Conservation (phyloP, 2,329 filamentous ascomycete species). For the Ciborinia camelliae region DNA sequence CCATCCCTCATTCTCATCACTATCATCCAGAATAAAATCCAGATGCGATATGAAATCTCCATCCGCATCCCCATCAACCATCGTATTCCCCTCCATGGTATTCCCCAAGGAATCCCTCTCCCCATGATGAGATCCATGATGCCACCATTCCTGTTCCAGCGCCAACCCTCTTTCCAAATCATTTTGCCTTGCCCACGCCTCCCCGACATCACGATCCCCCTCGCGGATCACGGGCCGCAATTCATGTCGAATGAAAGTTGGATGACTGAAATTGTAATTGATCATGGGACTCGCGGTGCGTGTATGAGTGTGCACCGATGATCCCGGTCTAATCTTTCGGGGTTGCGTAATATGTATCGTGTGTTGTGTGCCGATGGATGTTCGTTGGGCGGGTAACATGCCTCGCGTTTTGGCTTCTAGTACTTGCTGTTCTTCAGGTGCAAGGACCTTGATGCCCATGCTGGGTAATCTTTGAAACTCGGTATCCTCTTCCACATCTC, state of each 20-base stretch:
- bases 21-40: conserved; percentile 15
- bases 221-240: neutral
- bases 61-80: neutral
- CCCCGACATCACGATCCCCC: neutral
- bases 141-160: conserved; percentile 4
- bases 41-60: neutral
- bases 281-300: neutral
- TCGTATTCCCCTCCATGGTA: neutral
- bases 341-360: conserved; percentile 2
- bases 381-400: neutral
- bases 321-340: neutral
- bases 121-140: neutral
- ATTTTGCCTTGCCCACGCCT: conserved; percentile 11
- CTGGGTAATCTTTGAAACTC: conserved; percentile 17
- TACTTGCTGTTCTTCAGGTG: conserved; percentile 4
- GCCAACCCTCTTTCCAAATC: conserved; percentile 13
- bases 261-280: conserved; percentile 8
- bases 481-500: conserved; percentile 12
- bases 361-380: neutral
- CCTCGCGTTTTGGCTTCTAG: conserved; percentile 12
- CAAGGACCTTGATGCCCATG: neutral
- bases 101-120: neutral
- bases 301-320: conserved; percentile 3
- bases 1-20: conserved; percentile 12
- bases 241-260: neutral